A percentile compares a stretch with the other conserved stretches of the same genome.
Conservation (phyloP, 805 yeast genomes). For the Metschnikowia orientalis region DNA sequence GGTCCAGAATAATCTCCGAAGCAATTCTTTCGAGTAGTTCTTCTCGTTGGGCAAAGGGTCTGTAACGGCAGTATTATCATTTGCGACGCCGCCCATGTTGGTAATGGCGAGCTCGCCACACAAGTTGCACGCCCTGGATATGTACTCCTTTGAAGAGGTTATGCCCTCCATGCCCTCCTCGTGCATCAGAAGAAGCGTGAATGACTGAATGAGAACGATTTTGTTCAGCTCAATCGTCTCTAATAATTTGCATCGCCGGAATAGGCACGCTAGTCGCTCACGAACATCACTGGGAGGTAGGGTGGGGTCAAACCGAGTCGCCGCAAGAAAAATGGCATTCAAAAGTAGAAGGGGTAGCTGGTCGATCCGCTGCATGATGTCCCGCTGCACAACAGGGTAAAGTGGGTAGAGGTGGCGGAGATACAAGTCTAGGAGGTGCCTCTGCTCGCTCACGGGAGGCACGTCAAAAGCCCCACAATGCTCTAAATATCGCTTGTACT, state of each 20-base stretch:
- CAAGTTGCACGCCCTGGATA: constrained; percentile 4
- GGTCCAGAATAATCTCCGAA: constrained; percentile 4
- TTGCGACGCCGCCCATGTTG: constrained; percentile 1
- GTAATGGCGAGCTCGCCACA: constrained; percentile 6
- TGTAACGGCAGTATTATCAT: not conserved
- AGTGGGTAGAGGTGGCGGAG: constrained; percentile 1
- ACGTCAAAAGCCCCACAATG: constrained; percentile 3
- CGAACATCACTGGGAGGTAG: constrained; percentile 3
- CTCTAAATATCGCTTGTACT: constrained; percentile 1
- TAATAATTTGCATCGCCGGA: constrained; percentile 2
- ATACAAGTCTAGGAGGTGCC: not conserved
- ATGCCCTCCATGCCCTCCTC: constrained; percentile 5
- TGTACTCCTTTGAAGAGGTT: constrained; percentile 5
- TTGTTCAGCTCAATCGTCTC: constrained; percentile 5
- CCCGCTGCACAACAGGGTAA: constrained; percentile 5
- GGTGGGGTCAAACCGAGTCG: constrained; percentile 1
- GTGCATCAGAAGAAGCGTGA: constrained; percentile 2
- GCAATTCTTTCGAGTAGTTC: constrained; percentile 1
- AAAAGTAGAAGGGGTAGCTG: constrained; percentile 2
- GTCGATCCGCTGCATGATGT: not conserved
- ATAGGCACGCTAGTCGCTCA: constrained; percentile 1
- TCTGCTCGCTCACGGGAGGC: constrained; percentile 1
- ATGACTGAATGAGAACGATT: constrained; percentile 4
- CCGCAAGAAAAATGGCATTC: constrained; percentile 2
- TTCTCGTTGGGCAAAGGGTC: not conserved